Base-by-base conservation (phyloP, 1,284 basidiomycete genomes). In the Neonothopanus nambi region DNA sequence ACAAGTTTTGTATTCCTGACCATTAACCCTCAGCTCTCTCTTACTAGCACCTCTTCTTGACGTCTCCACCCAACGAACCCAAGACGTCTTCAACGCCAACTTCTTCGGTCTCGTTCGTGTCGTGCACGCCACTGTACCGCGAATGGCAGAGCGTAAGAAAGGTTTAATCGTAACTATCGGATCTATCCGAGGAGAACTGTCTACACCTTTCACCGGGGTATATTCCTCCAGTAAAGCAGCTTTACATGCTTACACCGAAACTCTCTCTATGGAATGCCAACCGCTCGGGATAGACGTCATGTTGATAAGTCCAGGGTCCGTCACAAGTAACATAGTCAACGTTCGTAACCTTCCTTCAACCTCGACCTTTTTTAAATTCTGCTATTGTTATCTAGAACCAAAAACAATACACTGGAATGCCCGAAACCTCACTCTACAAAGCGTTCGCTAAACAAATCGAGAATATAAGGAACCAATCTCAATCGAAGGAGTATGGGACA, bases 181-280 rank as follows among this genome's bases (percentile, higher is more conserved):
- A 12, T 61, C 60, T n/a, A 49, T 60, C 18, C 45, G 52, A 5
- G 55, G 58, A 6, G 57, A 61, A 37, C 37, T 61, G 37, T 43
- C 57, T 2, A 58, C 59, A 7, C 60, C 60, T 18, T 61, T 55
- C 30, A 30, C 46, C 5, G 59, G 58, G 13, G 40, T 61, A 20
- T 61, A 61, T 39, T 48, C 48, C 5, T 54, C 60, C 3, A 58
- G 59, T 24, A 61, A 61, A 37, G 58, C 60, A 6, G 60, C 60
- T 2, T 35, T 54, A 3, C 45, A 55, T 15, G 24, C 42, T 12
- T 55, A 55, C 33, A 58, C 48, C 20, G 58, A 61, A 50, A 57
- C 57, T 1, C 43, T 61, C 18, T 51, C 54, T 6, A 59, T 61
- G 60, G 60, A 61, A 49, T 61, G 58, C 36, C 38, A 47, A 39